These are phyloP conservation scores for Colletotrichum godetiae DNA, from an alignment of 2,329 filamentous ascomycete species.

Conservation along the genomic window DNA sequence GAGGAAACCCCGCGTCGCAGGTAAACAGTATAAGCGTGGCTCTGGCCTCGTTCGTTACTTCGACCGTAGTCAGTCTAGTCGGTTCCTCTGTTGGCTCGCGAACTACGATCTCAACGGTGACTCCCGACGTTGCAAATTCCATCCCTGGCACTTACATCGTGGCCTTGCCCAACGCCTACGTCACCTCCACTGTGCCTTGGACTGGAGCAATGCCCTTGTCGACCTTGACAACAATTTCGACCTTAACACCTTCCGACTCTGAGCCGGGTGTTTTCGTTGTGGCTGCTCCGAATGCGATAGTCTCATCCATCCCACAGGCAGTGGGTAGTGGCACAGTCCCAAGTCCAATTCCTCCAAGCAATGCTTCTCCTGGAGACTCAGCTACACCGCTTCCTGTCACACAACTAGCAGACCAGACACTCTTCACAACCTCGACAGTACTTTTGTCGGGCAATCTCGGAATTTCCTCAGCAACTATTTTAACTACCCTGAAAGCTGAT, in stretches of 20 bases:
- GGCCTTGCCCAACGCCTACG: background rate
- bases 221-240: conserved; percentile 2
- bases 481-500: background rate
- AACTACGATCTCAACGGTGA: background rate
- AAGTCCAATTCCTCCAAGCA: background rate
- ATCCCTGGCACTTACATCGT: background rate
- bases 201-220: background rate
- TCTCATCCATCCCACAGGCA: background rate
- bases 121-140: background rate
- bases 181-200: background rate
- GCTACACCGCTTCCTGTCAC: background rate
- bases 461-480: background rate
- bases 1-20: background rate
- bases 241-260: background rate
- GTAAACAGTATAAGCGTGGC: background rate
- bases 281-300: background rate
- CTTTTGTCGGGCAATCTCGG: background rate
- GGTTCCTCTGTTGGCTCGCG: background rate
- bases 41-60: background rate
- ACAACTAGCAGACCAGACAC: background rate
- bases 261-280: background rate
- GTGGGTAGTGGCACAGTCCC: background rate
- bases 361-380: background rate
- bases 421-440: background rate
- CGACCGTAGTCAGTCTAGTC: background rate